Base-by-base conservation (phyloP, 2,329 filamentous ascomycete species). In the Trichophyton benhamiae region DNA sequence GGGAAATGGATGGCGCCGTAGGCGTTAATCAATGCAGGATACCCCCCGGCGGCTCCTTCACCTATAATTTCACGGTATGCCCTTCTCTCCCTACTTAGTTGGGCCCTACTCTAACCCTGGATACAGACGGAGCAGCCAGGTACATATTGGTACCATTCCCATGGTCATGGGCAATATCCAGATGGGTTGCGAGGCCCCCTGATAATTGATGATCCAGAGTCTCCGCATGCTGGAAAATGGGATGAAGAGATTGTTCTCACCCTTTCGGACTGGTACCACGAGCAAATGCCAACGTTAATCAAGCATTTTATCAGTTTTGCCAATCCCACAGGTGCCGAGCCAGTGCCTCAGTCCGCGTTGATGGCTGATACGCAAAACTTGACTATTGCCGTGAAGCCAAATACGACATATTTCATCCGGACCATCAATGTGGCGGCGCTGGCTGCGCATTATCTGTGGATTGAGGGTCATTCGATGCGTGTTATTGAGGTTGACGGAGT, bases 401-500 rank as follows among this genome's bases (percentile, higher is more conserved):
- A 81, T 1, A 87, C 82, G 66, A 90, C 84, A 0, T 90, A 91
- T 63, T 76, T 88, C 11, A 79, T 91, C 67, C 83, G 85, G 36
- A 76, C 89, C 65, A 78, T 88, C 67, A 89, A 89, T 68, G 83
- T 89, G 13, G 87, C 84, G 22, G 87, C 86, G 13, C 89, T 64
- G 48, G 52, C 62, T 0, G 60, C 60, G 5, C 62, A 60, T 15
- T 62, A 64, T 59, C 30, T 64, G 9, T 64, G 62, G 62, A 60
- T 62, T 13, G 60, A 64, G 20, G 67, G 61, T 11, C 67, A 68
- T 57, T 65, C 63, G 9, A 67, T 68, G 66, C 61, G 62, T 20
- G 66, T 67, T 13, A 63, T 68, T 15, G 66, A 64, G 58, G 65
- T 66, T 33, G 66, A 68, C 52, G 66, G 66, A 9, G 65, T 68